phyloP scores from a whole-genome alignment of 2,329 filamentous ascomycete genomes.

The Penicillium verrucosum region DNA sequence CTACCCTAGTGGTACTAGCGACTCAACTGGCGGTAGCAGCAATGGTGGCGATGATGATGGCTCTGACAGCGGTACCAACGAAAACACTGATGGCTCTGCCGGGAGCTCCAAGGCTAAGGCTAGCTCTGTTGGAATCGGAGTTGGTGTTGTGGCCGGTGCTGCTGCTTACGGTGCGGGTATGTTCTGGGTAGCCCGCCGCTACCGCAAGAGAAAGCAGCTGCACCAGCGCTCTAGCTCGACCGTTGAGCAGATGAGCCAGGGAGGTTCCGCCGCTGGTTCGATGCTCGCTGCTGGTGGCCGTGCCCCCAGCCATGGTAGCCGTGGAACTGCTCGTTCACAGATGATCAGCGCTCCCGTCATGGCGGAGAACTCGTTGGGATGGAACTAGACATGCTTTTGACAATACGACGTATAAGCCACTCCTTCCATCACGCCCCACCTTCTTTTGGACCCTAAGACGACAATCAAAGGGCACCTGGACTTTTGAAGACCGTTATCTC shows the following conservation, averaged over 20 bases:
- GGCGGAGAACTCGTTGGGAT: slow-evolving; percentile 90
- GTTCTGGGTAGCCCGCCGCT: slow-evolving; percentile 87
- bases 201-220: slow-evolving; percentile 77
- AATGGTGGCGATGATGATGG: slow-evolving; percentile 25
- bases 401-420: slow-evolving; percentile 15
- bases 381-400: slow-evolving; percentile 64
- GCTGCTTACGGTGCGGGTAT: slow-evolving; percentile 90
- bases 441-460: slow-evolving; percentile 1
- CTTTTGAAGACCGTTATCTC: background rate
- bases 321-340: slow-evolving; percentile 63
- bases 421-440: background rate
- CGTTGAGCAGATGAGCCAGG: slow-evolving; percentile 65
- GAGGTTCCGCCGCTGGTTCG: slow-evolving; percentile 44
- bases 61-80: slow-evolving; percentile 26
- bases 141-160: slow-evolving; percentile 73
- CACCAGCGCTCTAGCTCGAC: slow-evolving; percentile 75
- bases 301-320: slow-evolving; percentile 60
- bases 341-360: slow-evolving; percentile 87
- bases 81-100: slow-evolving; percentile 50
- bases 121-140: slow-evolving; percentile 64
- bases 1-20: slow-evolving; percentile 22
- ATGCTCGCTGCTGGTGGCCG: slow-evolving; percentile 46
- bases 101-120: slow-evolving; percentile 37
- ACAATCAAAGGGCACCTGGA: slow-evolving; percentile 1
- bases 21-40: slow-evolving; percentile 44